Conservation (phyloP, 2,329 filamentous ascomycete species). For the Fusarium pilosicola region DNA sequence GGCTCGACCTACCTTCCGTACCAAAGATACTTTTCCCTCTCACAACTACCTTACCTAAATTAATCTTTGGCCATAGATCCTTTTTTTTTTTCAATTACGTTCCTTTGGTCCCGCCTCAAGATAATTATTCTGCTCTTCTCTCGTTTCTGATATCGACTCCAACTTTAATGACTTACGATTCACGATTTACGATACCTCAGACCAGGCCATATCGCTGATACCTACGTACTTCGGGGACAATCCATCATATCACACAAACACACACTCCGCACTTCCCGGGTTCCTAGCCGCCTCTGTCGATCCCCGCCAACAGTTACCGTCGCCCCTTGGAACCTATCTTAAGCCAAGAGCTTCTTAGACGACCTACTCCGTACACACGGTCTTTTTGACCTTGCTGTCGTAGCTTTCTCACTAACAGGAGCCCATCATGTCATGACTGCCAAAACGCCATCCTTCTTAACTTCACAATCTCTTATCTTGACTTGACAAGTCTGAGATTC, state of each 20-base stretch:
- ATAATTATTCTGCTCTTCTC: neutral
- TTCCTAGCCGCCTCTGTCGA: neutral
- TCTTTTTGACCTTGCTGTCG: conserved; percentile 1
- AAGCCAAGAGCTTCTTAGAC: conserved; percentile 1
- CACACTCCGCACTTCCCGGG: neutral
- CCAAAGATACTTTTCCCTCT: conserved; percentile 9
- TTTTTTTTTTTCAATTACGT: conserved; percentile 8
- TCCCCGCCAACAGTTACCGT: neutral
- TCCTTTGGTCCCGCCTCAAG: neutral
- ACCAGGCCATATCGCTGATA: neutral
- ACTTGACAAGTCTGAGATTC: neutral
- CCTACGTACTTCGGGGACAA: neutral
- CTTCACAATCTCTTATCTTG: conserved; percentile 1
- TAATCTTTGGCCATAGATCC: conserved; percentile 10
- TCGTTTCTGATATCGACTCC: neutral
- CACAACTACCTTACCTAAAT: conserved; percentile 15
- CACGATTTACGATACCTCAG: conserved; percentile 6
- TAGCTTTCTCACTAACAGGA: conserved; percentile 4
- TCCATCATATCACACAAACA: neutral
- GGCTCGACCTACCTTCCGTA: neutral
- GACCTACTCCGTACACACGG: neutral
- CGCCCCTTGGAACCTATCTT: neutral
- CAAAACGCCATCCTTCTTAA: conserved; percentile 10
- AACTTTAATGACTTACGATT: conserved; percentile 13
- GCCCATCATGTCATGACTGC: conserved; percentile 37